Conservation (phyloP, 2,329 filamentous ascomycete genomes). For the Ophiocordyceps robertsii region DNA sequence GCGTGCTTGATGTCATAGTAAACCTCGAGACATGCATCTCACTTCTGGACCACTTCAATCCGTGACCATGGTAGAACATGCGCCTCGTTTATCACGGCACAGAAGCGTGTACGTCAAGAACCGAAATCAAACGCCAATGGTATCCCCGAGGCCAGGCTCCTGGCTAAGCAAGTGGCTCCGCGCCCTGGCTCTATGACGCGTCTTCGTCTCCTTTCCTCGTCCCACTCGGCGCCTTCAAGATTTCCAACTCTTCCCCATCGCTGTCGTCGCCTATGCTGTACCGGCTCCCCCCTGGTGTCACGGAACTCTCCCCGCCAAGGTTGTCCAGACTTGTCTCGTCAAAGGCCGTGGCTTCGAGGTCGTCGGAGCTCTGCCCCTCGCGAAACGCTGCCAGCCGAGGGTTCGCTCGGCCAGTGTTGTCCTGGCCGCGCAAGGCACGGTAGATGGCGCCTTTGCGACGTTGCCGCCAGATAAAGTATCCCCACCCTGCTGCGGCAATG, state of each 20-base stretch:
- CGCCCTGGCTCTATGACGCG: neutral
- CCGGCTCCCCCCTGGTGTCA: slow-evolving; percentile 23
- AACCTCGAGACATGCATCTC: no score
- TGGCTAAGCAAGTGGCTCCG: neutral
- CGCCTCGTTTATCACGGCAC: neutral
- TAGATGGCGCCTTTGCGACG: slow-evolving; percentile 44
- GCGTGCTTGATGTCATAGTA: neutral
- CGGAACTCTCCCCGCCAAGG: slow-evolving; percentile 37
- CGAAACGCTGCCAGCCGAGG: slow-evolving; percentile 34
- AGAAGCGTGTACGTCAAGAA: neutral
- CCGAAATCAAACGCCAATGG: neutral
- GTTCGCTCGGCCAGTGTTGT: slow-evolving; percentile 16
- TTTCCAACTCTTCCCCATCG: slow-evolving; percentile 28
- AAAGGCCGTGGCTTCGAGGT: slow-evolving; percentile 51
- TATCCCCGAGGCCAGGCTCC: neutral
- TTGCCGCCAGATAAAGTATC: slow-evolving; percentile 54
- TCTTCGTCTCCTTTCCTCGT: neutral
- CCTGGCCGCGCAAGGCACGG: slow-evolving; percentile 30
- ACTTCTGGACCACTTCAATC: neutral
- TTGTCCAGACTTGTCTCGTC: slow-evolving; percentile 54
- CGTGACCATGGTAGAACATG: neutral
- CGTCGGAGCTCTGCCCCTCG: slow-evolving; percentile 29
- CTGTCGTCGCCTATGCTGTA: slow-evolving; percentile 46
- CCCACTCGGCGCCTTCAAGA: slow-evolving; percentile 3
- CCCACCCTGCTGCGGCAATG: slow-evolving; percentile 60